Percentiles rank a stretch among this genome's conserved stretches.
Conservation (phyloP, 1,284 basidiomycete species). For the Leccinum griseonigrum region DNA sequence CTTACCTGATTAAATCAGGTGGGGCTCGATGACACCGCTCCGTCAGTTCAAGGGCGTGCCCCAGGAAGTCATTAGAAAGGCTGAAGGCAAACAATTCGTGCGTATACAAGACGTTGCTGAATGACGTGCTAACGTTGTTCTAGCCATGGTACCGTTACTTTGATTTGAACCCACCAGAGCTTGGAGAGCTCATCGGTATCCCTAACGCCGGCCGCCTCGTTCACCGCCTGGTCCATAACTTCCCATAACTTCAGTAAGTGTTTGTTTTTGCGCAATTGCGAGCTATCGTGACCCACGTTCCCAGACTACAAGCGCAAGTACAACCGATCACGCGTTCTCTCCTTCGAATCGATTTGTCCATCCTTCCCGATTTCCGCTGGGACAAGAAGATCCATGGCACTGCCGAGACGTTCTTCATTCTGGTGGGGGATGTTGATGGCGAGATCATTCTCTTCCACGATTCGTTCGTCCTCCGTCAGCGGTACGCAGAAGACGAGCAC, state of each 20-base stretch:
- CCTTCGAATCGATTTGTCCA: conserved; percentile 87
- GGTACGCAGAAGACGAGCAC: conserved; percentile 92
- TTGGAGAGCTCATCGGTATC: conserved; percentile 88
- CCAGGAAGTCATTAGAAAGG: too few relatives aligned
- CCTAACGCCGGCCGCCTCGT: conserved; percentile 89
- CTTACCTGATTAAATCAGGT: conserved; percentile 44
- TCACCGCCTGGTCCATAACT: conserved; percentile 91
- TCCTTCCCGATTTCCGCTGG: conserved; percentile 96
- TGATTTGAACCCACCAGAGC: conserved; percentile 78
- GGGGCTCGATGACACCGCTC: conserved; percentile 73
- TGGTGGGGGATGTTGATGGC: conserved; percentile 97
- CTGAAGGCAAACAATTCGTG: conserved; percentile 91
- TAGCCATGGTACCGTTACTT: conserved; percentile 47
- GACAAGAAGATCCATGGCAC: conserved; percentile 90
- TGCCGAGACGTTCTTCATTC: conserved; percentile 87
- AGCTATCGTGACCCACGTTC: background rate
- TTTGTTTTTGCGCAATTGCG: background rate
- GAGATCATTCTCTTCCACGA: conserved; percentile 96
- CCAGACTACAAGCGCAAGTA: conserved; percentile 35
- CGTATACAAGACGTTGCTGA: conserved; percentile 28
- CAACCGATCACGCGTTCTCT: conserved; percentile 87
- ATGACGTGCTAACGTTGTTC: background rate
- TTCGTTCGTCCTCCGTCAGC: conserved; percentile 86
- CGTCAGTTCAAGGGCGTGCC: conserved; percentile 62
- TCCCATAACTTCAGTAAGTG: conserved; percentile 61